Evolutionary conservation across 768 basidiomycete genomes (phyloP).

Genomic region (Kwoniella bestiolae): DNA sequence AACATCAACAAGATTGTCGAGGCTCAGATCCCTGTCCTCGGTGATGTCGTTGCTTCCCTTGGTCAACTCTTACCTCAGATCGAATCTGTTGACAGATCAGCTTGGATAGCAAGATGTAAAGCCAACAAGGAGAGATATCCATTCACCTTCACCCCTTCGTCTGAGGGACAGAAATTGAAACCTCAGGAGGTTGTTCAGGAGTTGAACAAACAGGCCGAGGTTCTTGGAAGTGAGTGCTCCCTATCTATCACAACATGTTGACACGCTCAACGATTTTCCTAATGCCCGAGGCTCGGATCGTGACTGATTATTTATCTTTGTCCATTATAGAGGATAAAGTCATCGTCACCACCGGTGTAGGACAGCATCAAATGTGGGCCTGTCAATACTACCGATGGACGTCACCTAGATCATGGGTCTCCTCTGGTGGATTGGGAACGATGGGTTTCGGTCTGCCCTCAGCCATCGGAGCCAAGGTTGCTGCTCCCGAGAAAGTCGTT

Average conservation of each 20-base stretch:
- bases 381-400: constrained; percentile 92
- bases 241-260: neutral
- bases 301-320: neutral
- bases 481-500: constrained; percentile 87
- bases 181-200: constrained; percentile 97
- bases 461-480: constrained; percentile 96
- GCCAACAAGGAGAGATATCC: constrained; percentile 86
- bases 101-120: constrained; percentile 84
- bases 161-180: constrained; percentile 75
- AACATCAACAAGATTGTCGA: constrained; percentile 99
- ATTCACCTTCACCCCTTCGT: constrained; percentile 76
- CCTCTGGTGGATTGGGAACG: constrained; percentile 93
- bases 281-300: constrained; percentile 3
- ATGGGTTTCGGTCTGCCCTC: constrained; percentile 98
- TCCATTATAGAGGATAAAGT: constrained; percentile 71
- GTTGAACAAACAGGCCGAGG: constrained; percentile 73
- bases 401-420: constrained; percentile 82
- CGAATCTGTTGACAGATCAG: constrained; percentile 64
- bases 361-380: constrained; percentile 99
- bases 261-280: neutral
- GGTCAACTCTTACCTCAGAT: constrained; percentile 78
- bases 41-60: constrained; percentile 86
- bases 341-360: constrained; percentile 89
- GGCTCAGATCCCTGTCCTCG: constrained; percentile 88
- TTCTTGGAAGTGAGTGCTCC: constrained; percentile 57